phyloP scores from a whole-genome alignment of 345 rosid species.

The Gossypium rotundifolium region DNA sequence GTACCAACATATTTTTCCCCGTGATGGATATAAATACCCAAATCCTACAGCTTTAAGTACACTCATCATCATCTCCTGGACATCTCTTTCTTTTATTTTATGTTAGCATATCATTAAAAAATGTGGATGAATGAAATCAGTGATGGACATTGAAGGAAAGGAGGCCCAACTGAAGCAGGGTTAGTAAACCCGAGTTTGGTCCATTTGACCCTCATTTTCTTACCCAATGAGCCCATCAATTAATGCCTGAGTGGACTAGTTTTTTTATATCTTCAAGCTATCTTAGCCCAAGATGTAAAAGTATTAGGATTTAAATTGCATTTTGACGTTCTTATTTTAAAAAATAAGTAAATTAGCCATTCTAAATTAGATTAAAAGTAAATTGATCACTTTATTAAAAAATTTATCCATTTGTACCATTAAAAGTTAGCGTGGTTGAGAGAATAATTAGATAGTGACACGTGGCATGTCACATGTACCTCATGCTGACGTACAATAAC shows the following conservation, averaged over 20 bases:
- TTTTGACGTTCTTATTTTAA: too few relatives aligned
- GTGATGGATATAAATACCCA: background rate
- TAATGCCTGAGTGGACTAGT: too few relatives aligned
- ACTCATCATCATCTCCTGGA: background rate
- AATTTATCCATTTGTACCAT: too few relatives aligned
- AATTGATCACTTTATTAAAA: too few relatives aligned
- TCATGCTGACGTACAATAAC: rapidly evolving
- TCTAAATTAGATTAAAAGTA: too few relatives aligned
- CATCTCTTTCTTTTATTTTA: background rate
- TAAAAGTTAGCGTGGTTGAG: too few relatives aligned
- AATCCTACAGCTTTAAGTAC: background rate
- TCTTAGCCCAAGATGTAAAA: background rate
- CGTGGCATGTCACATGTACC: too few relatives aligned
- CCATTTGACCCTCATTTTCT: background rate
- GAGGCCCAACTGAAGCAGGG: background rate
- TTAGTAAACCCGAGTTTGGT: background rate
- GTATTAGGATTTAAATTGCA: too few relatives aligned
- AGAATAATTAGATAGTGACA: too few relatives aligned
- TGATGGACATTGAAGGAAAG: background rate
- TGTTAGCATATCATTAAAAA: too few relatives aligned
- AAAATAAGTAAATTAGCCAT: too few relatives aligned
- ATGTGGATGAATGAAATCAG: too few relatives aligned
- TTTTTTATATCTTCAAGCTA: background rate
- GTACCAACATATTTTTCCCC: background rate
- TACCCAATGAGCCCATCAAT: background rate